A percentile compares a stretch with the other conserved stretches of the same genome.
Conservation (phyloP, 768 basidiomycete species). For the Hygrocybe coccinea region DNA sequence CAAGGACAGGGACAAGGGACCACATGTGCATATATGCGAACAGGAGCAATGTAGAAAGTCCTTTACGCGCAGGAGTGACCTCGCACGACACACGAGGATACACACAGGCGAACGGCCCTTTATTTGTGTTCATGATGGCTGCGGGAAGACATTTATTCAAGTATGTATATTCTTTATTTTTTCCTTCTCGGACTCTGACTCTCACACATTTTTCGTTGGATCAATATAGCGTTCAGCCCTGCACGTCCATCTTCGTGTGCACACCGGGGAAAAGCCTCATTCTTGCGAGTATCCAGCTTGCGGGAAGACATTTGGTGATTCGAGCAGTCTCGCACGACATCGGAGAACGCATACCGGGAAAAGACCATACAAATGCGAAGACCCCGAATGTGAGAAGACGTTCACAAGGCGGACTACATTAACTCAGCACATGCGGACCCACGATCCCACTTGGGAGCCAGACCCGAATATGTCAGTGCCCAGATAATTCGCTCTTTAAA, state of each 20-base stretch:
- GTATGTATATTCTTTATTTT: constrained; percentile 40
- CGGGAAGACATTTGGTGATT: constrained; percentile 84
- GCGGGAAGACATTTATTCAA: constrained; percentile 91
- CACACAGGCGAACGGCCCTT: constrained; percentile 89
- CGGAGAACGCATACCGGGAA: constrained; percentile 85
- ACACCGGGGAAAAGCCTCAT: constrained; percentile 92
- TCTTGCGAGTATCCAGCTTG: constrained; percentile 86
- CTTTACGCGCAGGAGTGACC: constrained; percentile 79
- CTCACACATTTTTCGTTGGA: constrained; percentile 13
- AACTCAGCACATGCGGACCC: constrained; percentile 82
- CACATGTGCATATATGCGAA: constrained; percentile 60
- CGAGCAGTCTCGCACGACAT: constrained; percentile 87
- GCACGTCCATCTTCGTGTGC: constrained; percentile 83
- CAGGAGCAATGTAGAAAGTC: constrained; percentile 71
- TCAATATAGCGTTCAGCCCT: constrained; percentile 71
- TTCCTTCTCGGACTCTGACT: neutral
- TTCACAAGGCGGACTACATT: constrained; percentile 83
- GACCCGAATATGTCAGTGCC: constrained; percentile 71
- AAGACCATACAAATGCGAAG: constrained; percentile 82
- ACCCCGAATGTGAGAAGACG: constrained; percentile 77
- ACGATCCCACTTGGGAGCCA: constrained; percentile 80
- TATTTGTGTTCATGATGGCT: constrained; percentile 62
- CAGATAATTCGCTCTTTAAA: neutral
- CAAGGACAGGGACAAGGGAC: constrained; percentile 38
- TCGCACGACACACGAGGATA: constrained; percentile 81